Base-by-base conservation (phyloP, 305 asterid genomes). In the Plantago coronopus region DNA sequence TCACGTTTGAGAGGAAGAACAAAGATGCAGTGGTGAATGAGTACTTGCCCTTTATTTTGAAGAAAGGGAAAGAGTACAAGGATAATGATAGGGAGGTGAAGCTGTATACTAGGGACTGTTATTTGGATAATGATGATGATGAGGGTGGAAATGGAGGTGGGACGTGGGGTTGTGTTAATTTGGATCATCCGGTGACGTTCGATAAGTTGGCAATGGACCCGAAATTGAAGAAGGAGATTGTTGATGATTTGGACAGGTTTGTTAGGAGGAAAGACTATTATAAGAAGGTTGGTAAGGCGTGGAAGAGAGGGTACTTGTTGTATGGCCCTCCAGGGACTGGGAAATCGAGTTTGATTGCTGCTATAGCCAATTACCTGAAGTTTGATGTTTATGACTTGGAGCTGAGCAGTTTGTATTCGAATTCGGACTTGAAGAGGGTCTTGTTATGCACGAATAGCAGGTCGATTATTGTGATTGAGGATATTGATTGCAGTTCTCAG, bases 291-390 rank as follows among this genome's bases (percentile, higher is more conserved):
- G 96, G 96, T 3, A 86, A 82, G 63, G 94, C 95, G 7, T 89
- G 96, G 96, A 89, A 84, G 21, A 72, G 97, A 56, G 95, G 97
- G n/a, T 89, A 89, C 61, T 75, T 89, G 16, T 62, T 89, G 69
- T 86, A 89, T 54, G 96, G 95, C 0, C 96, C 91, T 4, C 96
- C 94, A 0, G 96, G 96, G 18, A 88, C 96, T 0, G 96, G 95
- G 11, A 88, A 88, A 61, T 88, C 96, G 20, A 88, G 93, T 72
- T 67, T 86, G 72, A 76, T 86, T 13, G 96, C 95, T 0, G 96
- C 95, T 46, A 88, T 88, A 70, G 96, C 96, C 1, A 88, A 88
- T 37, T 82, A 89, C 54, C 56, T 89, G 66, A 83, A 72, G 70
- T 88, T 86, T 17, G 89, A 80, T 54, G 69, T 86, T 0, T 88